These are phyloP conservation scores for Prunus campanulata DNA, from an alignment of 306 rosid genomes.

Conservation along the genomic window DNA sequence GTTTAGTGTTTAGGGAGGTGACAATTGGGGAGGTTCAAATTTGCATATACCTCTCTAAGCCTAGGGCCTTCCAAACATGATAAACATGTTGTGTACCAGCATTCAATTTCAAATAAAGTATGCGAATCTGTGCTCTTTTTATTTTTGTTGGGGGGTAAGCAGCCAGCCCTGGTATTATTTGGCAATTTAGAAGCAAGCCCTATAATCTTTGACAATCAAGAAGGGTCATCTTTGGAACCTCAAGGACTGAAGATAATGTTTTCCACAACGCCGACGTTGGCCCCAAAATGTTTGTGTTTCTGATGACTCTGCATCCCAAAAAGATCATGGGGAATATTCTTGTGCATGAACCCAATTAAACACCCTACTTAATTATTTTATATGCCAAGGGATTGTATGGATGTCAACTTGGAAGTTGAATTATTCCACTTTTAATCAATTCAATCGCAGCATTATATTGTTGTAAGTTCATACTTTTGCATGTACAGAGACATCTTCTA, in stretches of 20 bases:
- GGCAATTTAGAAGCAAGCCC: background rate
- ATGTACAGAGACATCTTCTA: slow-evolving; percentile 22
- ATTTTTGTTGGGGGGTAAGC: background rate
- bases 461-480: slow-evolving; percentile 17
- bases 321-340: slow-evolving; percentile 46
- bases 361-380: background rate
- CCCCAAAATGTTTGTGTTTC: slow-evolving; percentile 29
- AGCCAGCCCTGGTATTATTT: background rate
- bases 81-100: slow-evolving; percentile 6
- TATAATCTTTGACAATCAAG: background rate
- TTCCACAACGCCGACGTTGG: slow-evolving; percentile 10
- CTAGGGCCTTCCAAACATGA: slow-evolving; percentile 2
- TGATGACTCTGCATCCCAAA: slow-evolving; percentile 26
- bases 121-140: background rate
- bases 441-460: background rate
- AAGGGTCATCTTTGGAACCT: background rate
- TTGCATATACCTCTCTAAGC: background rate
- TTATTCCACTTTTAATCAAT: slow-evolving; percentile 3
- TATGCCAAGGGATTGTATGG: slow-evolving; percentile 8
- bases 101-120: background rate
- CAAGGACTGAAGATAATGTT: slow-evolving; percentile 14
- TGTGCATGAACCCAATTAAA: slow-evolving; percentile 42
- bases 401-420: slow-evolving; percentile 21
- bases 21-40: background rate
- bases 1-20: too few relatives aligned